Evolutionary conservation across 164 flowering plant genomes (phyloP).

Genomic region (Vitis rupestris): DNA sequence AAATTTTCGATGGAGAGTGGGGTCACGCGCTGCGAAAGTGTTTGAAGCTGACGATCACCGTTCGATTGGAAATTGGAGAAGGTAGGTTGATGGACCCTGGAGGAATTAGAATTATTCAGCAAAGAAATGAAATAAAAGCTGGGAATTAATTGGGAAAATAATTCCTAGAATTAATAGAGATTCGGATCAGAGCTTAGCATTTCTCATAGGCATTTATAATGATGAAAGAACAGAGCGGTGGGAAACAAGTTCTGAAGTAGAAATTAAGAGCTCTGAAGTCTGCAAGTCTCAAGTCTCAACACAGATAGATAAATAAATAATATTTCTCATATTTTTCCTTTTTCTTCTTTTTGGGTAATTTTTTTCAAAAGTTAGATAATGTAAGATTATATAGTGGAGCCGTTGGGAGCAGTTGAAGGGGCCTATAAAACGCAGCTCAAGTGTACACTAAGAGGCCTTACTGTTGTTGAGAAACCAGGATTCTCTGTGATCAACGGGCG

Average conservation of each 20-base stretch:
- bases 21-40: neutral
- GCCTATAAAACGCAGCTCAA: too few relatives aligned
- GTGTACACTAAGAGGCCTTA: constrained; percentile 4
- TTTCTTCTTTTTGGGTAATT: too few relatives aligned
- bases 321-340: too few relatives aligned
- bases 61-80: constrained; percentile 11
- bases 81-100: constrained; percentile 14
- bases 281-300: too few relatives aligned
- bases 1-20: too few relatives aligned
- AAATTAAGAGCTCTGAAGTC: too few relatives aligned
- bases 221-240: neutral
- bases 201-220: neutral
- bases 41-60: neutral
- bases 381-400: too few relatives aligned
- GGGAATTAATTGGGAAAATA: constrained; percentile 23
- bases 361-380: too few relatives aligned
- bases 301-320: too few relatives aligned
- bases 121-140: neutral
- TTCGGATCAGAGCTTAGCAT: constrained; percentile 22
- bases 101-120: neutral
- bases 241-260: constrained; percentile 8
- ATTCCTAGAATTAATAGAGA: constrained; percentile 20
- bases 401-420: too few relatives aligned
- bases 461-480: constrained; percentile 28
- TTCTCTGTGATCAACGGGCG: constrained; percentile 4